Evolutionary conservation across 2,329 filamentous ascomycete genomes (phyloP), one percentile per base, ranked within the genome.

Genomic region (Pestalotiopsis sp.): DNA sequence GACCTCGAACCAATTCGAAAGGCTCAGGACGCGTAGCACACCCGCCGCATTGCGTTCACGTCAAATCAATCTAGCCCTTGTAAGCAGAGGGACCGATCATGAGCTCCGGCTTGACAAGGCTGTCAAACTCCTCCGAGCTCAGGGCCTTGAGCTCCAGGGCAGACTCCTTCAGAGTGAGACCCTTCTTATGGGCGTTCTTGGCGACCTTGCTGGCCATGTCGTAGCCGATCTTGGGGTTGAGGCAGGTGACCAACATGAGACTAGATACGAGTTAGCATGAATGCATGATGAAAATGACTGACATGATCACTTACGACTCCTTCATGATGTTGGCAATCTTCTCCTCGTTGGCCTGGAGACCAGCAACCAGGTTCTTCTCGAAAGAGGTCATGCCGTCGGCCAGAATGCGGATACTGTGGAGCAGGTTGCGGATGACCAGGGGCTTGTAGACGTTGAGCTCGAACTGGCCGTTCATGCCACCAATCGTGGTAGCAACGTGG

Each of bases 361-460:
- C 96, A 58, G 85, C 89, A 23, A 99, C 92, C 39, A 98, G 87
- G 84, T 98, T 95, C 86, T 93, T 93, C 85, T 97, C 93, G 80
- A 99, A 98, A 72, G 93, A 97, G 77, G 88, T 89, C 95, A 98
- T 98, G 76, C 93, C 93, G 78, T 99, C 96, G 45, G 93, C 87
- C 68, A 99, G 85, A 70, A 99, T 90, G 73, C 95, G 90, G 68
- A 92, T 87, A 85, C 94, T 97, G 88, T 98, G 96, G 52, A 99
- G 88, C 73, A 98, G 86, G 85, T 98, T 98, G 82, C 92, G 89
- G 83, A 98, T 98, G 80, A 99, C 88, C 69, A 98, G 89, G 58
- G 96, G 96, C 88, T 98, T 98, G 90, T 97, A 99, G 68, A 98
- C 96, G 83, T 98, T 99, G 75, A 99, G 89, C 84, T 98, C 96